Evolutionary conservation across 306 rosid genomes (phyloP).

Genomic region (Abrus pulchellus): DNA sequence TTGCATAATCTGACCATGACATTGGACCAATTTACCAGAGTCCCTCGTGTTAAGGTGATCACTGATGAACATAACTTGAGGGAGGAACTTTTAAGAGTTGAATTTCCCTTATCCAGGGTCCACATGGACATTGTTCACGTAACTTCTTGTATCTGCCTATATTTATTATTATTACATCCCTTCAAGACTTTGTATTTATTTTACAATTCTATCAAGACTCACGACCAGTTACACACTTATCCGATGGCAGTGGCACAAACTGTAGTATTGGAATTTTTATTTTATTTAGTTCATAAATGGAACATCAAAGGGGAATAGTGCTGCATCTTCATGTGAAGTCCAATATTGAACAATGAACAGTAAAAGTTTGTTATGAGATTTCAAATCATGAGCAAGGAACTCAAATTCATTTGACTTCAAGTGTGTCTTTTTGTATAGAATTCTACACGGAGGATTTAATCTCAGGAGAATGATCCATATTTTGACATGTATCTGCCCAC

Average conservation of each 20-base stretch:
- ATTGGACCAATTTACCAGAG: slow-evolving; percentile 27
- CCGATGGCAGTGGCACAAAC: background rate
- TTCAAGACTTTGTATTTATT: background rate
- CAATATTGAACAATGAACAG: slow-evolving; percentile 24
- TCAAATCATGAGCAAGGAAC: slow-evolving; percentile 11
- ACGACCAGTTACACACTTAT: background rate
- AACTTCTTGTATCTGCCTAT: background rate
- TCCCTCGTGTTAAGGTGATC: slow-evolving; percentile 22
- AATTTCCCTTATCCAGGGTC: background rate
- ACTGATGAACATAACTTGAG: background rate
- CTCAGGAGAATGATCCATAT: slow-evolving; percentile 20
- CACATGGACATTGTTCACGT: slow-evolving; percentile 2
- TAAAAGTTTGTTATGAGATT: background rate
- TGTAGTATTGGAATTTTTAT: background rate
- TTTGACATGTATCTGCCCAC: slow-evolving; percentile 8
- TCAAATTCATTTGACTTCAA: slow-evolving; percentile 32
- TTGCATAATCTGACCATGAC: slow-evolving; percentile 32
- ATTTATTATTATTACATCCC: background rate
- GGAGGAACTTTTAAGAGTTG: background rate
- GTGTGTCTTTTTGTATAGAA: background rate
- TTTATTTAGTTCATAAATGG: background rate
- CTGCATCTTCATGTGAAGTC: background rate
- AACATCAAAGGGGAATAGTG: background rate
- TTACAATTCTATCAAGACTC: background rate
- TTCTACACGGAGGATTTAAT: background rate